phyloP scores from a whole-genome alignment of 805 yeast genomes.

The Diddensiella transvaalensis region DNA sequence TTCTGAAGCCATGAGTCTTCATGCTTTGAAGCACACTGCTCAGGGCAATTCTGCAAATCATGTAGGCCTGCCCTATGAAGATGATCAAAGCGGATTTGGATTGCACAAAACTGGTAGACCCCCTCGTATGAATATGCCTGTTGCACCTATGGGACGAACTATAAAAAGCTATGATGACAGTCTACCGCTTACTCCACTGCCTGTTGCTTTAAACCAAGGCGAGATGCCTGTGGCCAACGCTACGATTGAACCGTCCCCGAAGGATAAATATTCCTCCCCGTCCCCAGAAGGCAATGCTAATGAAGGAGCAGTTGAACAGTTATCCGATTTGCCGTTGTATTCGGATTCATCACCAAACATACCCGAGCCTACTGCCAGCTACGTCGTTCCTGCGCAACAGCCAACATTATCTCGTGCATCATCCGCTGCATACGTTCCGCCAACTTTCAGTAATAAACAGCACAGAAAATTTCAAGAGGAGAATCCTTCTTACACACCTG shows the following conservation, averaged over 20 bases:
- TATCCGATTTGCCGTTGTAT: background rate
- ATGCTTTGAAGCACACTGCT: background rate
- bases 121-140: background rate
- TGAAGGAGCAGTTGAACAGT: background rate
- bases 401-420: background rate
- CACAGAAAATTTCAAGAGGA: background rate
- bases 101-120: background rate
- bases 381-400: background rate
- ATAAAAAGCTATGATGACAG: slow-evolving; percentile 1
- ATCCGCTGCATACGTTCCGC: background rate
- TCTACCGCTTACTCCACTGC: background rate
- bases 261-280: background rate
- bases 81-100: background rate
- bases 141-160: background rate
- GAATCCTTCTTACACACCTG: background rate
- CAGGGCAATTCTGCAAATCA: background rate
- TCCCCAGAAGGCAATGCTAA: background rate
- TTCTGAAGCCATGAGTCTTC: background rate
- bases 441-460: background rate
- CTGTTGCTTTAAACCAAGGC: too few species aligned
- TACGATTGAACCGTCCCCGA: background rate
- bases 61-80: background rate
- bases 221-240: too few species aligned
- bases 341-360: slow-evolving; percentile 5
- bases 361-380: background rate